phyloP scores from a whole-genome alignment of 306 rosid species.

The Hippophae rhamnoides region DNA sequence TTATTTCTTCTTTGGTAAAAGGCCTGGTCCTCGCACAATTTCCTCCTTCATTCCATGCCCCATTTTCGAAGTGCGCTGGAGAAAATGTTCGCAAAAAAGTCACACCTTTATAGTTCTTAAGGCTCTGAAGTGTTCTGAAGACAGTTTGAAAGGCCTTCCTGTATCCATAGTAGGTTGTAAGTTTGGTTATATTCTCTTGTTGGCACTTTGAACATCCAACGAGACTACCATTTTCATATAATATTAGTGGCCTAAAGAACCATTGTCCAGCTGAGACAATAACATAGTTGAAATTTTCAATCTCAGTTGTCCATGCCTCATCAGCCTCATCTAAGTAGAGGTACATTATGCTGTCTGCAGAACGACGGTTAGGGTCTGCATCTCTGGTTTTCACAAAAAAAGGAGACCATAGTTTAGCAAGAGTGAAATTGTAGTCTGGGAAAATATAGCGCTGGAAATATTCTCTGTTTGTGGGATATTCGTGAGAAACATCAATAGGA shows the following conservation, averaged over 20 bases:
- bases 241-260: slow-evolving; percentile 60
- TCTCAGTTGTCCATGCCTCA: slow-evolving; percentile 40
- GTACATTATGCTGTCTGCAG: slow-evolving; percentile 39
- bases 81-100: slow-evolving; percentile 81
- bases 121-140: slow-evolving; percentile 31
- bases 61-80: slow-evolving; percentile 78
- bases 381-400: slow-evolving; percentile 48
- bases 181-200: slow-evolving; percentile 27
- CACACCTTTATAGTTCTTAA: slow-evolving; percentile 42
- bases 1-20: slow-evolving; percentile 33
- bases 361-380: slow-evolving; percentile 34
- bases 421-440: slow-evolving; percentile 59
- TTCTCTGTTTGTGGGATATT: slow-evolving; percentile 21
- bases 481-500: slow-evolving; percentile 48
- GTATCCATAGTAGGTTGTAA: slow-evolving; percentile 35
- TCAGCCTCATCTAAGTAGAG: slow-evolving; percentile 61
- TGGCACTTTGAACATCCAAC: slow-evolving; percentile 63
- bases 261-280: slow-evolving; percentile 87
- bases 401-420: slow-evolving; percentile 76
- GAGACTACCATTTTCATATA: slow-evolving; percentile 39
- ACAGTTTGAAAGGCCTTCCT: slow-evolving; percentile 57
- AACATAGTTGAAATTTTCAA: slow-evolving; percentile 52
- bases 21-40: slow-evolving; percentile 64
- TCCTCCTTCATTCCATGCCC: slow-evolving; percentile 83
- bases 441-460: slow-evolving; percentile 45